Percentiles rank a stretch among this genome's conserved stretches.
Conservation (phyloP, 371 early-diverging fungal species). For the Chytridiales sp. region DNA sequence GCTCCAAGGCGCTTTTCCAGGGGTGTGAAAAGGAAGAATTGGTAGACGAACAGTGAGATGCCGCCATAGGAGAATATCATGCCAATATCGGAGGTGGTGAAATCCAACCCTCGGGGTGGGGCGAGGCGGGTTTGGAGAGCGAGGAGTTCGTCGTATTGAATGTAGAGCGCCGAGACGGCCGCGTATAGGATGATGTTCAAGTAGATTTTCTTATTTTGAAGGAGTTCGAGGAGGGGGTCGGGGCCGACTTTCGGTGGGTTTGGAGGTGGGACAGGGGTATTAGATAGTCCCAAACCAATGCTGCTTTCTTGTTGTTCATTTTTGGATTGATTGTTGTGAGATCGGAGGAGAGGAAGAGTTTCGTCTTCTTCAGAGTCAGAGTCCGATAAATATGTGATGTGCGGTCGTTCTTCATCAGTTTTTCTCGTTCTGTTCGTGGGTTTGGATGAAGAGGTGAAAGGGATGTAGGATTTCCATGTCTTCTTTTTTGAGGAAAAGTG, state of each 20-base stretch:
- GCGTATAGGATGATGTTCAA: conserved; percentile 24
- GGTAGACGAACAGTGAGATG: conserved; percentile 25
- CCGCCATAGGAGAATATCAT: conserved; percentile 26
- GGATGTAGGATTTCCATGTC: no score
- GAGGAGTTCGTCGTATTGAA: conserved; percentile 35
- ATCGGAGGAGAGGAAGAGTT: no score
- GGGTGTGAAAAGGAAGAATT: conserved; percentile 27
- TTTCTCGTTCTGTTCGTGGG: conserved; percentile 6
- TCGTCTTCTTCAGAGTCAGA: no score
- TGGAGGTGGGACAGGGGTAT: no score
- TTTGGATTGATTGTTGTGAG: no score
- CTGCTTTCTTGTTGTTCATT: no score
- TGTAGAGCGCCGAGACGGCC: conserved; percentile 12
- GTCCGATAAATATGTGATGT: no score
- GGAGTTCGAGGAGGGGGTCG: no score
- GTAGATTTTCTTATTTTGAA: conserved; percentile 5
- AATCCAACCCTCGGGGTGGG: conserved; percentile 21
- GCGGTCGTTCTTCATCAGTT: not conserved
- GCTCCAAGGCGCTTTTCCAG: conserved; percentile 24
- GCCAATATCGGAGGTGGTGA: conserved; percentile 23
- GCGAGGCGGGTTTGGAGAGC: conserved; percentile 25
- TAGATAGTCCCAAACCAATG: no score
- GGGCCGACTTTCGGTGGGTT: conserved; percentile 9
- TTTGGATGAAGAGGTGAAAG: no score
- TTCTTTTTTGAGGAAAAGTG: not conserved